Evolutionary conservation across 305 asterid genomes (phyloP).

Genomic region (Ilex paraguariensis): DNA sequence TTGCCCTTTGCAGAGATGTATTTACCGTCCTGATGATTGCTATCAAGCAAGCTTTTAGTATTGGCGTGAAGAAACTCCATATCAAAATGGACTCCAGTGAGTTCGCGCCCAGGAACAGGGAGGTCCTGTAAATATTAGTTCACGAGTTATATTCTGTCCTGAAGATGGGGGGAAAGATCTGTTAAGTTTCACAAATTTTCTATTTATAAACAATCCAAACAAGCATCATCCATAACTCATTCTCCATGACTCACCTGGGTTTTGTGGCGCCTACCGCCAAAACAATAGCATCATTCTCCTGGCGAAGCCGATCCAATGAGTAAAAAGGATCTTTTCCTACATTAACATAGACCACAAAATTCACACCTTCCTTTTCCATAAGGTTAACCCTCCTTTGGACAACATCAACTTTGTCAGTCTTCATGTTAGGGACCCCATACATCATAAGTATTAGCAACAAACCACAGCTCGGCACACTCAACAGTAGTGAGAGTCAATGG

Average conservation of each 20-base stretch:
- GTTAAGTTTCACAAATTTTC: neutral
- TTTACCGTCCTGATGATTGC: conserved; percentile 78
- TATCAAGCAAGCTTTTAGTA: conserved; percentile 92
- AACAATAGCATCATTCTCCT: conserved; percentile 76
- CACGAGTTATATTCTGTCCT: neutral
- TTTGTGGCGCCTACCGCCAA: conserved; percentile 97
- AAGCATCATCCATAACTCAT: neutral
- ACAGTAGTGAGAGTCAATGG: too few species aligned
- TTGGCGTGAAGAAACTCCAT: conserved; percentile 99
- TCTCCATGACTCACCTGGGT: conserved; percentile 58
- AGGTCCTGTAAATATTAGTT: conserved; percentile 70
- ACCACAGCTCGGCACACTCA: too few species aligned
- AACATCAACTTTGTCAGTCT: conserved; percentile 78
- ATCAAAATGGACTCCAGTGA: conserved; percentile 93
- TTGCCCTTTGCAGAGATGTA: conserved; percentile 95
- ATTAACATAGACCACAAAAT: conserved; percentile 79
- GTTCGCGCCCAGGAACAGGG: conserved; percentile 94
- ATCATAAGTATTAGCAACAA: too few species aligned
- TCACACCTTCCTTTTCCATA: conserved; percentile 90
- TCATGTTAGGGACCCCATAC: conserved; percentile 99
- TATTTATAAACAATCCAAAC: neutral
- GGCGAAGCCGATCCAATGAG: conserved; percentile 63
- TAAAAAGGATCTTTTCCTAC: conserved; percentile 71
- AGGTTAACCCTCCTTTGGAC: conserved; percentile 94
- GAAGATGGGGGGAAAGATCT: too few species aligned